These are phyloP conservation scores for Massospora cicadina DNA, from an alignment of 371 early-diverging fungal genomes.

Conservation along the genomic window DNA sequence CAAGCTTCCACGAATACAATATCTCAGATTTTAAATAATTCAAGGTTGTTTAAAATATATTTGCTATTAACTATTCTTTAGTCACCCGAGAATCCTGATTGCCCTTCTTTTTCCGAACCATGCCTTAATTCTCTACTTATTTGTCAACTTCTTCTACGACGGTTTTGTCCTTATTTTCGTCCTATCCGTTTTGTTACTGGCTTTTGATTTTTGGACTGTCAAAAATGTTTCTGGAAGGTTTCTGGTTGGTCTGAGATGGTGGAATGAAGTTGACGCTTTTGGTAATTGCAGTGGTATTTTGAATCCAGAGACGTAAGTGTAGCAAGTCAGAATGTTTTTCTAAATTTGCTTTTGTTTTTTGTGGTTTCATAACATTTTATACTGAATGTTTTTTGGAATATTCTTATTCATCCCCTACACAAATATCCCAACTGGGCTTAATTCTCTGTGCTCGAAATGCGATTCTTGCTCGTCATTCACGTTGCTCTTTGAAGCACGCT, in stretches of 20 bases:
- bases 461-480: no score
- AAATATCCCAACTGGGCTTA: no score
- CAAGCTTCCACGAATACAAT: background rate
- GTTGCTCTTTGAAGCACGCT: background rate
- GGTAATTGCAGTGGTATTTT: constrained; percentile 87
- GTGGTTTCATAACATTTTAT: no score
- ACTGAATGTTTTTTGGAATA: background rate
- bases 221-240: constrained; percentile 93
- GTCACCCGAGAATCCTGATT: constrained; percentile 80
- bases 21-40: background rate
- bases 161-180: constrained; percentile 86
- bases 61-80: constrained; percentile 14
- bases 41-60: background rate
- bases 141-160: constrained; percentile 53
- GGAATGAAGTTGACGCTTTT: constrained; percentile 90
- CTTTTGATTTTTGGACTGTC: constrained; percentile 97
- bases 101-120: constrained; percentile 74
- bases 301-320: constrained; percentile 67
- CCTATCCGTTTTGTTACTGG: constrained; percentile 65
- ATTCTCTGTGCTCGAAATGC: no score
- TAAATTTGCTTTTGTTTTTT: background rate
- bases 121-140: constrained; percentile 67
- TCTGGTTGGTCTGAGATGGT: constrained; percentile 93
- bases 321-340: background rate
- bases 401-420: no score